phyloP scores from a whole-genome alignment of 2,329 filamentous ascomycete species.

The Talaromyces sp. region DNA sequence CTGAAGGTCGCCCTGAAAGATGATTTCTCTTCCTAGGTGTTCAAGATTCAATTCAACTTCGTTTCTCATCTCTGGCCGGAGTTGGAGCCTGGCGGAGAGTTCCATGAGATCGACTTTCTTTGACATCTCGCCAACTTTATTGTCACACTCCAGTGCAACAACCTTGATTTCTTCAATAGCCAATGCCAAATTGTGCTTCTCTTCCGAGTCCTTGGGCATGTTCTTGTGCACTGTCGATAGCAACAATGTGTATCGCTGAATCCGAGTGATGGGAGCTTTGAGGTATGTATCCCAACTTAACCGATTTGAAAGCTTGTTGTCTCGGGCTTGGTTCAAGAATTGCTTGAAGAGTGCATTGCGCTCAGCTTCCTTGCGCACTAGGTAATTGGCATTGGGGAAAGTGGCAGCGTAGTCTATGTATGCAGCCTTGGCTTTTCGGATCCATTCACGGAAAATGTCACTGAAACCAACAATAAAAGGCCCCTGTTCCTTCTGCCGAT shows the following conservation, averaged over 20 bases:
- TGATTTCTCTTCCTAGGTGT: constrained; percentile 85
- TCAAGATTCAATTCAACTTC: constrained; percentile 81
- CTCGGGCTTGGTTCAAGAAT: constrained; percentile 75
- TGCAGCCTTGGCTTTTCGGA: constrained; percentile 79
- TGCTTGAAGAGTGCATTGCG: constrained; percentile 79
- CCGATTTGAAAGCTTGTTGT: constrained; percentile 73
- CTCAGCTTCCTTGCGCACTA: constrained; percentile 77
- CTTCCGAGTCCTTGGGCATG: constrained; percentile 77
- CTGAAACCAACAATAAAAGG: constrained; percentile 93
- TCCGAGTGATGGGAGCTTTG: constrained; percentile 84
- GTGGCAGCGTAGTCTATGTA: constrained; percentile 90
- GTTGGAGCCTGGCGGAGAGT: constrained; percentile 72
- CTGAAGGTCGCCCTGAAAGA: constrained; percentile 84
- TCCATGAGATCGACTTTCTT: constrained; percentile 88
- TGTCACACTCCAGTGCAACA: constrained; percentile 86
- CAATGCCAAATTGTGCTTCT: constrained; percentile 75
- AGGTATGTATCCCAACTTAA: constrained; percentile 92
- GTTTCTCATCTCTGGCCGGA: constrained; percentile 81
- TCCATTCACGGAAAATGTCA: constrained; percentile 97
- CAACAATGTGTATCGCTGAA: constrained; percentile 85
- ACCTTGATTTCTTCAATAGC: constrained; percentile 89
- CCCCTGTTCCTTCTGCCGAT: constrained; percentile 92
- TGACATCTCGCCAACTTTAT: constrained; percentile 84
- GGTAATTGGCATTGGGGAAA: constrained; percentile 77
- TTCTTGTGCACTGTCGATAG: constrained; percentile 78